Evolutionary conservation across 257 asterid genomes (phyloP), one percentile per base, ranked within the genome.

Genomic region (Orobanche coerulescens): DNA sequence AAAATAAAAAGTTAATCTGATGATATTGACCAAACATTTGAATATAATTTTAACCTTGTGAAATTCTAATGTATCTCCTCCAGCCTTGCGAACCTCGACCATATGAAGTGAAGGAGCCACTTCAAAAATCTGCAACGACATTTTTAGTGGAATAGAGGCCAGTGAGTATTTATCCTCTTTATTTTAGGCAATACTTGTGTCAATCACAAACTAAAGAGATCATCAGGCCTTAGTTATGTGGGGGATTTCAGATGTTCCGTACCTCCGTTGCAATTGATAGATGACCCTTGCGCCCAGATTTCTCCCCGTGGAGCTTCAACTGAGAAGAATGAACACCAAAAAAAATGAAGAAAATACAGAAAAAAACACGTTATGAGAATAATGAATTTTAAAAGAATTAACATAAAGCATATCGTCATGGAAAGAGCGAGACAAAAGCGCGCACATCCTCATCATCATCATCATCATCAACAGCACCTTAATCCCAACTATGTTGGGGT

Each of bases 251-350:
- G 43, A 59, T 30, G 58, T 39, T 61, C 65, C 62, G 63, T 72
- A 88, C 96, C 96, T 91, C 95, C 13, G 98, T 91, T 25, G 98
- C 79, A 63, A 92, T 79, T 6, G 96, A 79, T 22, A 92, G 73
- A 79, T 76, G 96, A 52, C 98, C 98, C 78, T 92, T 92, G 43
- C 96, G 93, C 48, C 97, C 97, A 2, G 87, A 78, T 80, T 87
- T 90, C 77, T 90, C 96, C 52, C 91, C 95, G 2, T 87, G 88
- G 63, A 90, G 95, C 82, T 90, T 90, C 94, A 90, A 75, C 97
- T 91, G 74, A 58, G 20, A 67, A 56, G 20, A 49, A 66, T 9
- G 15, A 51, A 40, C 65, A 34, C 25, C 42, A 64, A 42, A 57
- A 51, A 9, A 62, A 4, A 16, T n/a, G 3, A 16, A 7, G 6